phyloP scores from a whole-genome alignment of 805 yeast genomes.

The Maudiozyma pseudohumilis region DNA sequence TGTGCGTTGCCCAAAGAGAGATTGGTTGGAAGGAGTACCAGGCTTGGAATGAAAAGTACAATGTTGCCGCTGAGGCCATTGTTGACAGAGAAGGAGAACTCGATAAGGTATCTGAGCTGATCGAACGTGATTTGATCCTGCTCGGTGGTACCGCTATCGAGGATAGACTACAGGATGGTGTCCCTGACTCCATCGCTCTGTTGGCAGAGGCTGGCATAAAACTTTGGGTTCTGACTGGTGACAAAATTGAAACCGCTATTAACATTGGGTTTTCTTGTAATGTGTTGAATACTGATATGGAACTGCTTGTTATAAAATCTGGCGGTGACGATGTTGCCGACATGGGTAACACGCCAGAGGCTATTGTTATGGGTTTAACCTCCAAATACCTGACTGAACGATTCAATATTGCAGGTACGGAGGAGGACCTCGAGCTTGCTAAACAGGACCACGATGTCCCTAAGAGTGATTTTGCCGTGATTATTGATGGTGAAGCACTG shows the following conservation, averaged over 20 bases:
- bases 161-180: constrained; percentile 80
- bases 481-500: constrained; percentile 76
- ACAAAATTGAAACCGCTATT: constrained; percentile 80
- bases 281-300: constrained; percentile 66
- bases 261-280: constrained; percentile 84
- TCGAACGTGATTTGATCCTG: constrained; percentile 55
- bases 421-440: constrained; percentile 46
- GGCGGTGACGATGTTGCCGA: constrained; percentile 43
- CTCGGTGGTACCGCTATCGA: constrained; percentile 86
- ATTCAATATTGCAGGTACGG: constrained; percentile 50
- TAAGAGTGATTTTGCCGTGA: constrained; percentile 54
- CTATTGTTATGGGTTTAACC: constrained; percentile 39
- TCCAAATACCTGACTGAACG: constrained; percentile 44
- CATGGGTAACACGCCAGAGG: constrained; percentile 32
- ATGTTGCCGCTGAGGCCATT: constrained; percentile 54
- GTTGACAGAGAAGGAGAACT: constrained; percentile 58
- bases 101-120: constrained; percentile 64
- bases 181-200: constrained; percentile 67
- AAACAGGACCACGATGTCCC: constrained; percentile 58
- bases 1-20: constrained; percentile 69
- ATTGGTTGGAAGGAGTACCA: constrained; percentile 50
- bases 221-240: constrained; percentile 83
- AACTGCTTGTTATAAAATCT: constrained; percentile 45
- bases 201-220: constrained; percentile 73
- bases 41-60: constrained; percentile 55